Base-by-base conservation (phyloP, 257 asterid species). In the Craterostigma plantagineum region DNA sequence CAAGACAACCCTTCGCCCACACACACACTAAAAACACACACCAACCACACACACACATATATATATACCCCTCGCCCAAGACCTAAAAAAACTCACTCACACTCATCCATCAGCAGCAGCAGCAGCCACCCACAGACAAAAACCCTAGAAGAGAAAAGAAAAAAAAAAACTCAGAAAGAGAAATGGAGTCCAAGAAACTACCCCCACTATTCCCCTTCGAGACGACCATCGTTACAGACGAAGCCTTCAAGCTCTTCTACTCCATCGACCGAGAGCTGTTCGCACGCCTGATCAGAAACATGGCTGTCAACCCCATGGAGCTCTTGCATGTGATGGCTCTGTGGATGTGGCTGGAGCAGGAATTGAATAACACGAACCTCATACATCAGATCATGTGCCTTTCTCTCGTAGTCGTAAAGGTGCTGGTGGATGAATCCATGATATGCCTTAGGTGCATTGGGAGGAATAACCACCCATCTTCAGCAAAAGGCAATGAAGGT, bases 291-390 rank as follows among this genome's bases (percentile, higher is more conserved):
- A 33, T 68, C 7, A 44, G 23, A 11, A 38, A 13, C 6, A 57
- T 83, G 8, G 64, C 77, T 0, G 70, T 78, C 1, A 76, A 71
- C 39, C 76, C 77, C 8, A 44, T 34, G 3, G 72, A 71, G 46
- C 71, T 91, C 7, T 43, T 71, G 51, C 70, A 58, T 4, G 61
- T 66, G 1, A 55, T 71, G 69, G 95, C 69, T 0, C 76, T 83
- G 36, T 66, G 60, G 52, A 54, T 75, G 17, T 84, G 83, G 79
- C 67, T 84, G 0, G 93, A 79, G 44, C 46, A 42, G 18, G 65
- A 56, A 6, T 45, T 49, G 42, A 45, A 36, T 0, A 60, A 61
- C 47, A 10, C 18, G 40, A 27, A 18, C n/a, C 8, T 73, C 11
- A 48, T 83, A 4, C 45, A 16, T 30, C 45, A 42, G 8, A 13